phyloP scores from a whole-genome alignment of 257 asterid species.

The Rubia yunnanensis region DNA sequence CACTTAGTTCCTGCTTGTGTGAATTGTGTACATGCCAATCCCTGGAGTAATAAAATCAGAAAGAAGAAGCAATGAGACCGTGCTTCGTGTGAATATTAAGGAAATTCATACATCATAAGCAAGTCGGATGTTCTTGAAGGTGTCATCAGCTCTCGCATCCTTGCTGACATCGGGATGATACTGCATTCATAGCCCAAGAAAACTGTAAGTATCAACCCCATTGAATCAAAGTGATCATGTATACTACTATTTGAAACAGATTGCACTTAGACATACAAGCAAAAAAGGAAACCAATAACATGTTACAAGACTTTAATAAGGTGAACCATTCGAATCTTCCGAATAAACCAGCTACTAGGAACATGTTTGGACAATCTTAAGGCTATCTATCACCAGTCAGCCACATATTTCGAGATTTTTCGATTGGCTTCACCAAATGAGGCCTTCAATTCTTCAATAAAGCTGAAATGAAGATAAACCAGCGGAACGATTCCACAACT shows the following conservation, averaged over 20 bases:
- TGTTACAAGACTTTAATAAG: background rate
- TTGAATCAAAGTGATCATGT: background rate
- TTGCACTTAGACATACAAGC: background rate
- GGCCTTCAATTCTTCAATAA: background rate
- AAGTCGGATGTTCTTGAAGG: constrained; percentile 66
- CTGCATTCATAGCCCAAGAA: constrained; percentile 41
- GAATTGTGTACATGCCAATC: background rate
- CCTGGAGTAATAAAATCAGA: background rate
- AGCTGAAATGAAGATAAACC: background rate
- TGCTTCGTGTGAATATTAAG: constrained; percentile 5
- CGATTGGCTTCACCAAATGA: background rate
- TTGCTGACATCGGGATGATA: constrained; percentile 92
- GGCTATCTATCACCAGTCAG: background rate
- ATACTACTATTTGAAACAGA: constrained; percentile 8
- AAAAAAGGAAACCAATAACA: background rate
- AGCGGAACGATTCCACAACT: background rate
- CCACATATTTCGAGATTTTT: background rate
- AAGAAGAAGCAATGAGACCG: background rate
- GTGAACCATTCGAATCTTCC: background rate
- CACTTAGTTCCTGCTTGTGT: too few relatives aligned
- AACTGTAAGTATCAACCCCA: constrained; percentile 6
- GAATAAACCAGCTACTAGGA: background rate
- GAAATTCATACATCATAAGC: constrained; percentile 65
- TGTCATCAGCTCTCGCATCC: constrained; percentile 54
- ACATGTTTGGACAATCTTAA: background rate